These are phyloP conservation scores for Fraxinus velutina DNA, from an alignment of 305 asterid genomes.

Conservation along the genomic window DNA sequence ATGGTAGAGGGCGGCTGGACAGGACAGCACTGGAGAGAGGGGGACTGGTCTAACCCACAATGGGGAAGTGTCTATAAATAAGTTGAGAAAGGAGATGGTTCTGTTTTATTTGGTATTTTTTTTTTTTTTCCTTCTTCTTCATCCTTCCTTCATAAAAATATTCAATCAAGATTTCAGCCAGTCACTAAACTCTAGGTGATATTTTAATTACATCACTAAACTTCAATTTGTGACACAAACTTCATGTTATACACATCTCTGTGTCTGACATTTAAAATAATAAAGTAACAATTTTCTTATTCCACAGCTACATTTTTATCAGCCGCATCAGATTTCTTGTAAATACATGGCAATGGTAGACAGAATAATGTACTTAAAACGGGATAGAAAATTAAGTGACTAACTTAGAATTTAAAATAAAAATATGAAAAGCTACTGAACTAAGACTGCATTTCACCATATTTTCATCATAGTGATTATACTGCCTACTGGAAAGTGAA, in stretches of 20 bases:
- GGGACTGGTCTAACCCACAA: background rate
- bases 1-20: background rate
- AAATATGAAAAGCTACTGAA: background rate
- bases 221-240: background rate
- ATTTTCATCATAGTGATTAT: background rate
- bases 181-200: background rate
- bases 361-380: background rate
- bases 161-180: background rate
- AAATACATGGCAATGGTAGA: background rate
- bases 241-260: background rate
- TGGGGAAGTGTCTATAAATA: background rate
- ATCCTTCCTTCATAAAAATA: background rate
- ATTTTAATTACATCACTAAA: background rate
- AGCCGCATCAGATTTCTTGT: background rate
- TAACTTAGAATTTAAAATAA: background rate
- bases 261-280: background rate
- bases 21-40: background rate
- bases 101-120: background rate
- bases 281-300: background rate
- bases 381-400: background rate
- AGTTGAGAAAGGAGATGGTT: background rate
- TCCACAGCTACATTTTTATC: background rate
- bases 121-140: background rate
- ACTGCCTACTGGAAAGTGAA: background rate
- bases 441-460: background rate